Base-by-base conservation (phyloP, 331 rosid species). In the Quercus lobata region DNA sequence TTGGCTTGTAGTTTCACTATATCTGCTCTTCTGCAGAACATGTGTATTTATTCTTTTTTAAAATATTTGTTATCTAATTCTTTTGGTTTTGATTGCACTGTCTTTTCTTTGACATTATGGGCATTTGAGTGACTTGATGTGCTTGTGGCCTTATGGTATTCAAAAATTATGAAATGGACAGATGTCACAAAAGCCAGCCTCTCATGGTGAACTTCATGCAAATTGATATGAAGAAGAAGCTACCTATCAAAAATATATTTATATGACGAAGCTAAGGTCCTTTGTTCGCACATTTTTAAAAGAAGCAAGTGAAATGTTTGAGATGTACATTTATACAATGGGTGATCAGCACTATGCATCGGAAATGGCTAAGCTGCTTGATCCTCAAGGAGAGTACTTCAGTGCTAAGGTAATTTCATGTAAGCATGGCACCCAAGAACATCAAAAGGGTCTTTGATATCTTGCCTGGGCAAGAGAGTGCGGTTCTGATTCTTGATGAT, bases 361-460 rank as follows among this genome's bases (percentile, higher is more conserved):
- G 65, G 94, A 92, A 84, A 92, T 92, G 98, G 96, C 96, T 8
- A 88, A 84, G 83, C 76, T 94, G 72, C 91, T 92, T 77, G 98
- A 94, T 77, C 94, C 98, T 37, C 83, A 19, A 65, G 83, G 80
- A 80, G 93, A 89, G 84, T 95, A 90, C 84, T 95, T 93, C 68
- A 81, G 78, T 54, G 68, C 84, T 16, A 91, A 87, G 82, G 95
- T 95, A 65, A 95, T 93, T 71, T 95, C 98, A 65, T 88, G 94
- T 14, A 96, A 93, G 76, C 96, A 93, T 78, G 94, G 98, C 63
- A 90, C 96, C 72, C 90, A 89, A 72, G 90, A 24, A 84, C 91
- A 90, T 86, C 95, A 90, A 62, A 90, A 94, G 85, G 94, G 91
- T 72, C 90, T 94, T 94, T 35, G 93, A 96, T 85, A 77, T 96